Conservation (phyloP, 2,329 filamentous ascomycete genomes). For the Diaporthe longicolla region DNA sequence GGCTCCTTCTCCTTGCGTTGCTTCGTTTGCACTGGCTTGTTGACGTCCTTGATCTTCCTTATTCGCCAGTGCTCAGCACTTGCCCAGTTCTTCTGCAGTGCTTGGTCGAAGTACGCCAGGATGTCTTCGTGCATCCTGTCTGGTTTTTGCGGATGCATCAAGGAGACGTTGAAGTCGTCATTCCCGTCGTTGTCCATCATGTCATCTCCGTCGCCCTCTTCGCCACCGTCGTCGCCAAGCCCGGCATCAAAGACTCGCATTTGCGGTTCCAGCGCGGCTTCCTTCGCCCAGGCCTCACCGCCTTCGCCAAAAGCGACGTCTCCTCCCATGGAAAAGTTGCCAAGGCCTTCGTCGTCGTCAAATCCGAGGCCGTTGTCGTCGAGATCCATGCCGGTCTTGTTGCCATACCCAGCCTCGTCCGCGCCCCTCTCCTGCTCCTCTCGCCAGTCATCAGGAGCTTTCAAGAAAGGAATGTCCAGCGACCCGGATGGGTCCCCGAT, state of each 20-base stretch:
- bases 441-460: conserved; percentile 88
- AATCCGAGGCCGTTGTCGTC: conserved; percentile 89
- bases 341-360: conserved; percentile 82
- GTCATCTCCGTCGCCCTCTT: conserved; percentile 66
- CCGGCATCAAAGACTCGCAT: conserved; percentile 82
- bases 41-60: conserved; percentile 85
- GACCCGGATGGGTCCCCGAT: conserved; percentile 88
- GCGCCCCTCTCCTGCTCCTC: conserved; percentile 77
- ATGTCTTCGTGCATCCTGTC: conserved; percentile 91
- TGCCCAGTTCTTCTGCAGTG: conserved; percentile 96
- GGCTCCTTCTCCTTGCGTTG: conserved; percentile 95
- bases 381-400: conserved; percentile 85
- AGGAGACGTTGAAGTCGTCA: conserved; percentile 83
- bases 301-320: conserved; percentile 94
- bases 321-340: conserved; percentile 77
- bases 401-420: conserved; percentile 64
- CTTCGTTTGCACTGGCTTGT: conserved; percentile 73
- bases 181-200: conserved; percentile 73
- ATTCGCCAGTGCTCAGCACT: conserved; percentile 99
- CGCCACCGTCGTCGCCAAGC: conserved; percentile 68
- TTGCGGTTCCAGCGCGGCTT: conserved; percentile 89
- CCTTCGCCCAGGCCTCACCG: conserved; percentile 93
- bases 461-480: conserved; percentile 91
- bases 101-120: conserved; percentile 97
- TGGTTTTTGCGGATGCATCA: conserved; percentile 76